Evolutionary conservation across 1,284 basidiomycete genomes (phyloP).

Genomic region (Calocybe gambosa): DNA sequence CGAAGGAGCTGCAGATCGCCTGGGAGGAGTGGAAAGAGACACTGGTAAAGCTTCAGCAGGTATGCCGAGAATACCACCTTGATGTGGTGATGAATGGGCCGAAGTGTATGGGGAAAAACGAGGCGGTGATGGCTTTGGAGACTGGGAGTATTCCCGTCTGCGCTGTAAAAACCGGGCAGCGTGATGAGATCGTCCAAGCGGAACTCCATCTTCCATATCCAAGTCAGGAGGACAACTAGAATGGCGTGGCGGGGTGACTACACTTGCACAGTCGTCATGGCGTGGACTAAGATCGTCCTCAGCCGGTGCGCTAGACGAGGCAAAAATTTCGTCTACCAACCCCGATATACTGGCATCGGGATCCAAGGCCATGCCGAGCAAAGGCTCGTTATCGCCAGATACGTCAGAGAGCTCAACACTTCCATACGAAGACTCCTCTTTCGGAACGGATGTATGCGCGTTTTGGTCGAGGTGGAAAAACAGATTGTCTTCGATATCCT

Average conservation of each 20-base stretch:
- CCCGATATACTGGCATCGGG: conserved; percentile 56
- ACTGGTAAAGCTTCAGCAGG: conserved; percentile 26
- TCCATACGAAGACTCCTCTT: conserved; percentile 30
- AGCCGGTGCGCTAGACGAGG: conserved; percentile 21
- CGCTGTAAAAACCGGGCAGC: conserved; percentile 40
- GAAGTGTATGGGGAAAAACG: conserved; percentile 17
- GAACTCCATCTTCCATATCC: conserved; percentile 60
- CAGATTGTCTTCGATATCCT: conserved; percentile 13
- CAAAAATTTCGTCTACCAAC: conserved; percentile 57
- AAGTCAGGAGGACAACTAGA: conserved; percentile 37
- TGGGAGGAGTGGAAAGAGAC: conserved; percentile 29
- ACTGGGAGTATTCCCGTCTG: conserved; percentile 25
- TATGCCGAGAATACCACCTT: conserved; percentile 23
- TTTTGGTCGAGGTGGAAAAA: conserved; percentile 9
- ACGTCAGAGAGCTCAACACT: conserved; percentile 28
- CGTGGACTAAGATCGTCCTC: not conserved
- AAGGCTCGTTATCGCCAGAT: conserved; percentile 19
- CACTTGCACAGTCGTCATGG: no score
- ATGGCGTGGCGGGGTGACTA: conserved; percentile 23
- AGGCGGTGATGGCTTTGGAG: conserved; percentile 20
- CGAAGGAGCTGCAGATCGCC: conserved; percentile 19
- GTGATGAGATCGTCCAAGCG: conserved; percentile 67
- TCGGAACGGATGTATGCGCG: conserved; percentile 13
- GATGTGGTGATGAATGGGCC: conserved; percentile 22
- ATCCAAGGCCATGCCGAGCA: conserved; percentile 28